Evolutionary conservation across 2,329 filamentous ascomycete species (phyloP), one percentile per base, ranked within the genome.

Genomic region (Aspergillus sp.): DNA sequence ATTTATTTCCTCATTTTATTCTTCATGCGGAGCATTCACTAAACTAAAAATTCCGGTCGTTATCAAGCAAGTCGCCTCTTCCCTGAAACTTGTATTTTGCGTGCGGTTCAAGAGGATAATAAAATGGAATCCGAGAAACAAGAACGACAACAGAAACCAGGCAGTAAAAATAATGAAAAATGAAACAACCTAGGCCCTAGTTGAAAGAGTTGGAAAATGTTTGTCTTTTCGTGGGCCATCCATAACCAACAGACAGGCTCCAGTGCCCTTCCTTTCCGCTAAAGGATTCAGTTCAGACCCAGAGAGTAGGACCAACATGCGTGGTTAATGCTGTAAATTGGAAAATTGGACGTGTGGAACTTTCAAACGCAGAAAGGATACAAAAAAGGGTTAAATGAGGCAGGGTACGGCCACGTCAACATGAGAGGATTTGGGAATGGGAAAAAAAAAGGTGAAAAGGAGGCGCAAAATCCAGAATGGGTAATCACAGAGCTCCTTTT

Each of bases 401-500:
- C 11, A 31, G 14, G 23, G 15, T 46, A 27, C 44, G 14, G 21
- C 14, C 44, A 46, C 44, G 44, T 31, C 19, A 25, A 31, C 9
- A 31, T 31, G 27, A 31, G 44, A 27, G 23, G 17, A 23, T 11
- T 23, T 17, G n/a, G 44, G 11, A 45, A 7, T 25, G 19, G 19
- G 14, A 19, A 2, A 41, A n/a, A 39, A 39, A 45, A 19, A 19
- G 19, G 19, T 12, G 37, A 39, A 51, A 56, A 19, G 14, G 11
- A 52, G 41, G 37, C 7, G 21, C 6, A 23, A 35, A 35, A 21
- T 15, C 11, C 43, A 45, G 23, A 37, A 31, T 50, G 6, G 31
- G 5, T 27, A 6, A 49, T 69, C 63, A 78, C 60, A 75, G 59
- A 55, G 68, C 74, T 27, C 75, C 75, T 64, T 78, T 79, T 49